Base-by-base conservation (phyloP, 139 green algal species). In the Coccomyxa sp. region DNA sequence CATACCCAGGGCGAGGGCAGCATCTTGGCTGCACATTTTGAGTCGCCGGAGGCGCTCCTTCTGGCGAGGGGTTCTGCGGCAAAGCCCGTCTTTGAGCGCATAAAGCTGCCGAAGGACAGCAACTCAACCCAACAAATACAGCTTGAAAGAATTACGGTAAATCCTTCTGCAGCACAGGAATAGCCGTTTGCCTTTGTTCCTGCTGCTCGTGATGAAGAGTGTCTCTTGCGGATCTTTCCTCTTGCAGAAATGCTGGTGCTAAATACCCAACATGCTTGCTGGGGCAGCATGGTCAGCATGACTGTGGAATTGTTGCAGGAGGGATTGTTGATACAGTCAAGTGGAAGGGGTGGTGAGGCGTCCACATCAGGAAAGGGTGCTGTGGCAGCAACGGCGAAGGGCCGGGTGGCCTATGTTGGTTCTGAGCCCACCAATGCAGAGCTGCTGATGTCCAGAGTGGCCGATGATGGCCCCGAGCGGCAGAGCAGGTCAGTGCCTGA, bases 51-150 rank as follows among this genome's bases (percentile, higher is more conserved):
- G 13, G 81, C 79, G 0, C 51, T 94, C 71, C 81, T 93, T 51
- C 68, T 93, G 11, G 91, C 86, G 0, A 82, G 85, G 15, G 91
- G 91, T 21, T 85, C 60, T 0, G 45, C 80, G n/a, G 86, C 82
- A 1, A 90, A 89, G 81, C 91, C 91, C 0, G 31, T 58, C 16
- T 91, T 94, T 76, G 82, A 92, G 82, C 85, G 80, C 17, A 59
- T 94, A 0, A 51, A 60, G 0, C 14, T 93, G 23, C 81, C 81
- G 21, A 27, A 60, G 23, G 14, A 18, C 13, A 38, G 66, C 14
- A 32, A 51, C 32, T 27, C 32, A 13, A 32, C 81, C 18, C 32
- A 66, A 59, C 21, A 31, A 23, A 79, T 84, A 31, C 58, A 67
- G 31, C 67, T 84, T 23, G 23, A 66, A 23, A 28, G 30, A 28